Base-by-base conservation (phyloP, 306 rosid genomes). In the Trifolium fragiferum region DNA sequence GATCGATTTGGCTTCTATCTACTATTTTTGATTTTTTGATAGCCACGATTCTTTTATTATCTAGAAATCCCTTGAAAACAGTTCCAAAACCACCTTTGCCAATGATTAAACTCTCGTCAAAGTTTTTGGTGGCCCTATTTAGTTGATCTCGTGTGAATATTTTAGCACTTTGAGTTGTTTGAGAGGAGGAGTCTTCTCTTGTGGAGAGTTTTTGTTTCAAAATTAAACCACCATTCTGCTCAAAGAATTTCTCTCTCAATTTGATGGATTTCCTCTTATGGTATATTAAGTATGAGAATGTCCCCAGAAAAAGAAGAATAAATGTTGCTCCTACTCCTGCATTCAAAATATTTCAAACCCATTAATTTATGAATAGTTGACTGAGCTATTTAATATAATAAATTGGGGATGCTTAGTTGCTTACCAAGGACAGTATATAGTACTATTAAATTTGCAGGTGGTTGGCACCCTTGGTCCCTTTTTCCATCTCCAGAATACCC, bases 51-150 rank as follows among this genome's bases (percentile, higher is more conserved):
- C 1, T 59, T 0, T 76, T 61, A 0, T 83, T 38, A 0, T 11
- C 3, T 0, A 87, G 23, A 1, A 25, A 1, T 21, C 87, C 87
- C 59, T 72, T 80, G 62, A 63, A 87, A 37, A 82, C 86, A 0
- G 68, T 81, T 0, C 84, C 89, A 13, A 8, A 79, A 6, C 89
- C 87, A 6, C 87, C 89, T 10, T 10, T 78, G 0, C 89, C 89
- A 0, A 85, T 41, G 6, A 87, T 49, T 50, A 46, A 41, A 6
- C 27, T 74, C 11, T 78, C 79, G 0, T 78, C 72, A 0, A 53
- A 83, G 43, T 83, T 78, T 35, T 85, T 66, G 2, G 87, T 87
- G 20, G 89, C 89, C 37, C 70, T 85, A 2, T 73, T 58, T 2
- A 85, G 55, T 7, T 88, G 72, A 8, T 18, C 40, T 35, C 47